Evolutionary conservation across 441 rosid genomes (phyloP).

Genomic region (Croton laevigatus): DNA sequence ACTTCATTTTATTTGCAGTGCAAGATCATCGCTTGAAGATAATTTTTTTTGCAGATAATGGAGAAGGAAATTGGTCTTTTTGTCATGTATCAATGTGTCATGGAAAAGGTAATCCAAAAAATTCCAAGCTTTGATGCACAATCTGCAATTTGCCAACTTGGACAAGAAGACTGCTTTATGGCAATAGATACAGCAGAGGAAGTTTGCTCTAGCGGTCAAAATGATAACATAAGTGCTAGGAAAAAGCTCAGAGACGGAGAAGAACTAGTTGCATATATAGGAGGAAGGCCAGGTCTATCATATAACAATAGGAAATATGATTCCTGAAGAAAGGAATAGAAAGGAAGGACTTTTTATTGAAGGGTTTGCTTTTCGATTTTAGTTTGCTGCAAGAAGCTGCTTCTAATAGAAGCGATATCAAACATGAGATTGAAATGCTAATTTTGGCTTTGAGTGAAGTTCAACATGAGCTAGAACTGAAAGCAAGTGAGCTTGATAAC

Average conservation of each 20-base stretch:
- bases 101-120: constrained; percentile 37
- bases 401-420: constrained; percentile 60
- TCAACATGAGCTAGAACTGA: constrained; percentile 59
- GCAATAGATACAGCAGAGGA: constrained; percentile 19
- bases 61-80: constrained; percentile 55
- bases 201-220: constrained; percentile 21
- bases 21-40: constrained; percentile 54
- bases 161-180: constrained; percentile 27
- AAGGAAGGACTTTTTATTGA: constrained; percentile 71
- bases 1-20: constrained; percentile 35
- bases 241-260: constrained; percentile 26
- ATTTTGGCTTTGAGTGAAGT: constrained; percentile 48
- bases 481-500: constrained; percentile 58
- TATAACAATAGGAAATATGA: constrained; percentile 39
- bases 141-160: constrained; percentile 20
- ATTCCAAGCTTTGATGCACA: constrained; percentile 32
- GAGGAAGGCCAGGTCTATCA: constrained; percentile 29
- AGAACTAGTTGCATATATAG: constrained; percentile 30
- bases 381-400: constrained; percentile 87
- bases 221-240: constrained; percentile 21
- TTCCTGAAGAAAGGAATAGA: constrained; percentile 71
- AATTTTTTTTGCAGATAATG: constrained; percentile 44
- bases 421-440: constrained; percentile 70
- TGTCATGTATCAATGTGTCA: constrained; percentile 50
- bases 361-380: constrained; percentile 92